Percentiles rank a stretch among this genome's conserved stretches.
Conservation (phyloP, 2,329 filamentous ascomycete genomes). For the Gliomastix tumulicola region DNA sequence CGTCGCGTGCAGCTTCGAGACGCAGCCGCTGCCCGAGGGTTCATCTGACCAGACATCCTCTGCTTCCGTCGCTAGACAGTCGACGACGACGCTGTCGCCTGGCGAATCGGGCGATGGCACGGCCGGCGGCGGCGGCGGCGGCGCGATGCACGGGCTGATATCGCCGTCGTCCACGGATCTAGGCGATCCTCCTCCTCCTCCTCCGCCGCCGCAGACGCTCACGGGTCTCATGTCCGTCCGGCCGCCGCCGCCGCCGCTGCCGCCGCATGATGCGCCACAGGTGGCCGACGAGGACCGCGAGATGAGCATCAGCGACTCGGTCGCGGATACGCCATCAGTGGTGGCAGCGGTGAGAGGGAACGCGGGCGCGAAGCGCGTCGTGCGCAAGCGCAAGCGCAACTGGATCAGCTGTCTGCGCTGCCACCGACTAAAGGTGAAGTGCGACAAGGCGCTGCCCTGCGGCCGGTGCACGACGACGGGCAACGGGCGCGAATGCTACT, state of each 20-base stretch:
- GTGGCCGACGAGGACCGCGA: background rate
- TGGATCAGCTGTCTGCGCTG: constrained; percentile 26
- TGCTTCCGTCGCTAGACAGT: background rate
- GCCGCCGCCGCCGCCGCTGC: constrained; percentile 3
- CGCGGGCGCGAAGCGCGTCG: constrained; percentile 11
- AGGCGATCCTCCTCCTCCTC: background rate
- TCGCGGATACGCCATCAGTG: background rate
- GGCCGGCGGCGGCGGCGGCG: constrained; percentile 2
- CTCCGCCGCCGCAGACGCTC: background rate
- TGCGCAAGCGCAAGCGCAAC: constrained; percentile 26
- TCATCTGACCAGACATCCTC: background rate
- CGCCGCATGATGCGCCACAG: too few species aligned
- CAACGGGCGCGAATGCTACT: constrained; percentile 25
- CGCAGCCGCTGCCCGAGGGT: background rate
- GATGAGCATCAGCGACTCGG: background rate
- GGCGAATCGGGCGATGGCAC: background rate
- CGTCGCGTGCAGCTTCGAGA: constrained; percentile 19
- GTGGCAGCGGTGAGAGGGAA: background rate
- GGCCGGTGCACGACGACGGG: constrained; percentile 23
- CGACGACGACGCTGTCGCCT: background rate
- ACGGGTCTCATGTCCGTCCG: too few species aligned
- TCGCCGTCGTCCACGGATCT: constrained; percentile 20
- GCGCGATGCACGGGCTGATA: constrained; percentile 14
- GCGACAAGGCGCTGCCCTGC: constrained; percentile 27
- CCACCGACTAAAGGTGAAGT: constrained; percentile 28